Percentiles rank a stretch among this genome's conserved stretches.
These are phyloP conservation scores for Colletotrichum gigasporum DNA, from an alignment of 2,329 filamentous ascomycete species.

Conservation along the genomic window DNA sequence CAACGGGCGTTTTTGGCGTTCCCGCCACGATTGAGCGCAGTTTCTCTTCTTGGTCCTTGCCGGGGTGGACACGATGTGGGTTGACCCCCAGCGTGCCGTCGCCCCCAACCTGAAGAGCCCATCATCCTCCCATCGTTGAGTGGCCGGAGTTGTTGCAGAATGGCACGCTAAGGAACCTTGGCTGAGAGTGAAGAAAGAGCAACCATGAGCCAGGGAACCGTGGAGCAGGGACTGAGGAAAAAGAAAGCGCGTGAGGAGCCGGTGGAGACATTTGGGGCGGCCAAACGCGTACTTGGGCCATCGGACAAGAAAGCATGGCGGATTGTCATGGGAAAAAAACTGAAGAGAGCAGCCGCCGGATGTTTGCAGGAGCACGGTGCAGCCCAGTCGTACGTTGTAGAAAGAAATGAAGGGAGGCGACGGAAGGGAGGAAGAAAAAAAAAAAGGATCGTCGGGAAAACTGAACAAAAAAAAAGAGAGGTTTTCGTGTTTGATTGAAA, in stretches of 20 bases:
- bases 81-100: not conserved
- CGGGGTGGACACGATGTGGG: not conserved
- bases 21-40: not conserved
- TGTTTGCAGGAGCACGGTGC: not conserved
- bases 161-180: slow-evolving; percentile 18
- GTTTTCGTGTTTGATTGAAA: slow-evolving; percentile 1
- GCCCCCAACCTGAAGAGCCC: not conserved
- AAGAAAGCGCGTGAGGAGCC: slow-evolving; percentile 19
- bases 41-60: not conserved
- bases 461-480: not conserved
- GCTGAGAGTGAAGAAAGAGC: slow-evolving; percentile 10
- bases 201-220: not conserved
- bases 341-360: not conserved
- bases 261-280: slow-evolving; percentile 1
- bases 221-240: slow-evolving; percentile 3
- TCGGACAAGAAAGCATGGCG: slow-evolving; percentile 18
- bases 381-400: not conserved
- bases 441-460: not conserved
- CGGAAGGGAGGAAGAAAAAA: not conserved
- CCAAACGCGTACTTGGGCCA: slow-evolving; percentile 10
- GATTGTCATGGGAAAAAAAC: not conserved
- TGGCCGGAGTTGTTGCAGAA: slow-evolving; percentile 28
- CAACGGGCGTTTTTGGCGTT: not conserved
- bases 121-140: slow-evolving; percentile 4
- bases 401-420: not conserved